Evolutionary conservation across 116 monocot species (phyloP), one percentile per base, ranked within the genome.

Genomic region (Posidonia oceanica): DNA sequence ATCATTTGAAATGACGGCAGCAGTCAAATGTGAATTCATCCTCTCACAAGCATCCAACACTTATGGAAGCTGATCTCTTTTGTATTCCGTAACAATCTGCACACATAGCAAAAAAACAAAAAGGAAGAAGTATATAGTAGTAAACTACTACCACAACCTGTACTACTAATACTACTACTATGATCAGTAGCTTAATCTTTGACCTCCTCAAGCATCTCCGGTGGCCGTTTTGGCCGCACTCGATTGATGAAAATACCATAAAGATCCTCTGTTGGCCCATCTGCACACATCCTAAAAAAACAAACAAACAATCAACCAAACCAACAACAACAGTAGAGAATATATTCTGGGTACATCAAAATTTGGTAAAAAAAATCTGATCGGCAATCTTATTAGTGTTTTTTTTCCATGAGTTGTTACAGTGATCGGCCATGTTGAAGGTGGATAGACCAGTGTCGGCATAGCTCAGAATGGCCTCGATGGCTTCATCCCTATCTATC

Each of bases 391-490:
- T 20, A 7, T 22, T 22, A 29, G 61, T 14, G 61, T 61, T 14
- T 22, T 3, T 60, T 14, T 61, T 22, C 18, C 18, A 61, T 12
- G 23, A 13, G 48, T 44, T 10, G 41, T 75, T 85, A 92, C 97
- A 98, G 79, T 87, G 89, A 72, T 98, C 89, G 68, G 97, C 93
- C 97, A 98, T 92, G 79, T 98, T 93, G 76, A 98, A 98, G 61
- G 97, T 98, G 70, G 78, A 64, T 72, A 98, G 89, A 16, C 93
- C 93, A 21, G 90, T 81, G 75, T 98, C 97, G 41, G 89, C 93
- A 60, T 93, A 77, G 21, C 71, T 57, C 40, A 97, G 85, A 92
- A 97, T 97, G 59, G 89, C 84, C 15, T 89, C 89, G 11, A 90
- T 93, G 72, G 97, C 97, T 10, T 41, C 76, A 58, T 90, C 83